phyloP scores from a whole-genome alignment of 2,329 filamentous ascomycete species.

The Penicillium sp. region DNA sequence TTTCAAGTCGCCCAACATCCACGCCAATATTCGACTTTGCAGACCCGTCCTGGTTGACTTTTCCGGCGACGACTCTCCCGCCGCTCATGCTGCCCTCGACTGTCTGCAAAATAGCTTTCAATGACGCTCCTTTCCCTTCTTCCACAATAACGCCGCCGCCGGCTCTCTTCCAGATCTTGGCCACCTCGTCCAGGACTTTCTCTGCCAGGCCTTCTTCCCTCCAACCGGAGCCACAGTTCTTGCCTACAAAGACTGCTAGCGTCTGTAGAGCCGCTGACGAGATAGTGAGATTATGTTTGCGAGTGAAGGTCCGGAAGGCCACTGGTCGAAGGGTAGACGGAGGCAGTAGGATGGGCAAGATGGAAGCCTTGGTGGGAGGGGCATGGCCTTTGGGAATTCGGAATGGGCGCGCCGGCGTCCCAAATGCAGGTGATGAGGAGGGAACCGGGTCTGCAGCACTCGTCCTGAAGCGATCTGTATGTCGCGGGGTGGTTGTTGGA shows the following conservation, averaged over 20 bases:
- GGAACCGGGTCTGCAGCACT: conserved; percentile 61
- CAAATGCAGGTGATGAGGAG: conserved; percentile 88
- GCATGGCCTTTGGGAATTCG: conserved; percentile 39
- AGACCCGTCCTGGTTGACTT: conserved; percentile 39
- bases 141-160: conserved; percentile 91
- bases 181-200: conserved; percentile 85
- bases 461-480: conserved; percentile 24
- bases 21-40: conserved; percentile 38
- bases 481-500: conserved; percentile 21
- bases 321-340: conserved; percentile 82
- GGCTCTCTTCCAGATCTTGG: conserved; percentile 85
- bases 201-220: conserved; percentile 92
- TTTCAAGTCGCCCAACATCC: conserved; percentile 42
- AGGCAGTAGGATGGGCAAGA: conserved; percentile 86
- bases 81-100: conserved; percentile 86
- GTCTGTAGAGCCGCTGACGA: conserved; percentile 82
- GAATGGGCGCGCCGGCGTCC: conserved; percentile 78
- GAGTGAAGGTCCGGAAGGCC: conserved; percentile 93
- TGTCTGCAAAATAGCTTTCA: conserved; percentile 79
- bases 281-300: conserved; percentile 92
- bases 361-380: conserved; percentile 58
- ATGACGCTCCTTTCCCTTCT: conserved; percentile 62
- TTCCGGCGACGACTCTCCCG: conserved; percentile 57
- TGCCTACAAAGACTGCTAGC: conserved; percentile 84
- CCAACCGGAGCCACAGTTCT: conserved; percentile 94